These are phyloP conservation scores for Pyrus hybrid DNA, from an alignment of 331 rosid genomes.

Conservation along the genomic window DNA sequence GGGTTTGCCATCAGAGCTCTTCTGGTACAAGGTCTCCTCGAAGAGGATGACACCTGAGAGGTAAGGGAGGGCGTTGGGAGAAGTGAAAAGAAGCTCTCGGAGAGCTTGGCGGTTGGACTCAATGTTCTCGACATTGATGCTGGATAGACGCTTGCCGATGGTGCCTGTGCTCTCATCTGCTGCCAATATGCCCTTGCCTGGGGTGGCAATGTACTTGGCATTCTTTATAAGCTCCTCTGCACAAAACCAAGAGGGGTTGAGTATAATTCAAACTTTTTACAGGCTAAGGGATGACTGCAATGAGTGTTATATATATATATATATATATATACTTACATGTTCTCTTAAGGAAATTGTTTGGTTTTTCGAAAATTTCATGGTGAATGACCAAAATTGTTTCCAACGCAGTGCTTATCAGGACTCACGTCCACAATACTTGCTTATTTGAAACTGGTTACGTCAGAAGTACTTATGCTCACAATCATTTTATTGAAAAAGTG, in stretches of 20 bases:
- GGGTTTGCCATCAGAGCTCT: constrained; percentile 60
- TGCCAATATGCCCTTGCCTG: constrained; percentile 95
- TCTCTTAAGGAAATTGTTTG: neutral
- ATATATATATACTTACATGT: neutral
- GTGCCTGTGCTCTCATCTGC: constrained; percentile 99
- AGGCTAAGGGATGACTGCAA: neutral
- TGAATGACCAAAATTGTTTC: neutral
- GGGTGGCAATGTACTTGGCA: constrained; percentile 84
- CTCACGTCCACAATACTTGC: neutral
- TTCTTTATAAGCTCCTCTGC: constrained; percentile 86
- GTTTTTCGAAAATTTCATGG: neutral
- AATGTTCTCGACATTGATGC: constrained; percentile 81
- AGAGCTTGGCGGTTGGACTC: constrained; percentile 88
- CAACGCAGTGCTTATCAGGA: neutral
- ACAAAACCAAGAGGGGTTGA: neutral
- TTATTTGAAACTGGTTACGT: neutral
- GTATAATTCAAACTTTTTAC: neutral
- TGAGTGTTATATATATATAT: neutral
- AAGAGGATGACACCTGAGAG: constrained; percentile 95
- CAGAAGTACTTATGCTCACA: too few species aligned
- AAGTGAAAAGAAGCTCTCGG: constrained; percentile 84
- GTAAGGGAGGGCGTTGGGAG: constrained; percentile 67
- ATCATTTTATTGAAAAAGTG: too few species aligned
- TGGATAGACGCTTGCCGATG: constrained; percentile 81
- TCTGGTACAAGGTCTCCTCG: constrained; percentile 96